Evolutionary conservation across 2,329 filamentous ascomycete genomes (phyloP).

Genomic region (Neonectria coccinea): DNA sequence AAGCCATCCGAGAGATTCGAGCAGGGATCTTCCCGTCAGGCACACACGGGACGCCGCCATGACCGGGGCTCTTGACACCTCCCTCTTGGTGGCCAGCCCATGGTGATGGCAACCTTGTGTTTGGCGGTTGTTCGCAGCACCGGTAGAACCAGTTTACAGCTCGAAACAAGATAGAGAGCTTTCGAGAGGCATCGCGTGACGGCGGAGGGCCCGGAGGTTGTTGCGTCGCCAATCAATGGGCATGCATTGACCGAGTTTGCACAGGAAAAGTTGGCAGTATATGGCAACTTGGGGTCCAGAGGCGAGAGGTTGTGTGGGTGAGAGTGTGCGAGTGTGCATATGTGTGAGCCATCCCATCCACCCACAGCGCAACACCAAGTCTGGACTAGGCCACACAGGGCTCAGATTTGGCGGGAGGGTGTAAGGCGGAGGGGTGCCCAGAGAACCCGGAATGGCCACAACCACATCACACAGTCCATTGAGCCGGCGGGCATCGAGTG

Average conservation of each 20-base stretch:
- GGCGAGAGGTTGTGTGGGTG: slow-evolving; percentile 25
- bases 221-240: slow-evolving; percentile 41
- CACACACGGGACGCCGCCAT: slow-evolving; percentile 28
- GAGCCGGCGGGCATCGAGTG: slow-evolving; percentile 32
- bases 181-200: slow-evolving; percentile 31
- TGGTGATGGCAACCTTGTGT: slow-evolving; percentile 17
- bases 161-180: slow-evolving; percentile 17
- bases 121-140: neutral
- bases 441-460: slow-evolving; percentile 14
- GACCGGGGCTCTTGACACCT: slow-evolving; percentile 24
- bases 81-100: slow-evolving; percentile 6
- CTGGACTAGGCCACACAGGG: slow-evolving; percentile 15
- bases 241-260: slow-evolving; percentile 44
- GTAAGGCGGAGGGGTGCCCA: slow-evolving; percentile 35
- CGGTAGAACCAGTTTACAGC: slow-evolving; percentile 9
- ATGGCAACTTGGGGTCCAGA: slow-evolving; percentile 11
- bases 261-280: slow-evolving; percentile 5
- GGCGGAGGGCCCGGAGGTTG: slow-evolving; percentile 19
- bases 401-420: slow-evolving; percentile 32
- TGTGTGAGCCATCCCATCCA: slow-evolving; percentile 19
- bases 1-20: slow-evolving; percentile 39
- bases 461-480: slow-evolving; percentile 29
- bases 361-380: slow-evolving; percentile 7
- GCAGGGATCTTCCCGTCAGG: slow-evolving; percentile 37
- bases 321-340: slow-evolving; percentile 22